Conservation (phyloP, 768 basidiomycete species). For the Boletus subcaerulescens region DNA sequence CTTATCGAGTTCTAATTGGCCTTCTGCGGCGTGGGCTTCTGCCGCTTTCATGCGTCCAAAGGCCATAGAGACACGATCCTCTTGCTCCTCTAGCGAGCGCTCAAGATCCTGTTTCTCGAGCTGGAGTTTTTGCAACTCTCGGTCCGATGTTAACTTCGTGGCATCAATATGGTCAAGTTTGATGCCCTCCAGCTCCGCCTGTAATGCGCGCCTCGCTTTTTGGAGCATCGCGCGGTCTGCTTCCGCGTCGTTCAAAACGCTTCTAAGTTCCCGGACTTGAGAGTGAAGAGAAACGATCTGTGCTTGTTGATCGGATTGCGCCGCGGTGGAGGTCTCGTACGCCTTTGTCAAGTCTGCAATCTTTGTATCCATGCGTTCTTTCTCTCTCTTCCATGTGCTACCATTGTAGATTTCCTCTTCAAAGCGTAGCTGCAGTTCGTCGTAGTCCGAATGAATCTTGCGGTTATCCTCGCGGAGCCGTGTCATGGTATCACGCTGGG, state of each 20-base stretch:
- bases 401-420: slow-evolving; percentile 79
- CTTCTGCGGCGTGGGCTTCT: slow-evolving; percentile 71
- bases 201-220: slow-evolving; percentile 76
- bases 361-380: slow-evolving; percentile 81
- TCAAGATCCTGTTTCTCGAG: slow-evolving; percentile 82
- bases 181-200: slow-evolving; percentile 78
- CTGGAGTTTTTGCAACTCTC: slow-evolving; percentile 70
- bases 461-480: slow-evolving; percentile 78
- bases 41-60: slow-evolving; percentile 81
- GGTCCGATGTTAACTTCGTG: slow-evolving; percentile 65
- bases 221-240: slow-evolving; percentile 75
- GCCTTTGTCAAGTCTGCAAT: slow-evolving; percentile 72
- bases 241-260: slow-evolving; percentile 82
- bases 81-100: slow-evolving; percentile 72
- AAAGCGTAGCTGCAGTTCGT: slow-evolving; percentile 68
- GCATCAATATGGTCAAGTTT: slow-evolving; percentile 72
- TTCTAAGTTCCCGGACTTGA: slow-evolving; percentile 79
- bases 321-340: slow-evolving; percentile 67
- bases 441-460: slow-evolving; percentile 71
- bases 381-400: slow-evolving; percentile 84
- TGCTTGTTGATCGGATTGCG: slow-evolving; percentile 76
- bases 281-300: slow-evolving; percentile 83
- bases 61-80: slow-evolving; percentile 67
- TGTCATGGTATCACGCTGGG: slow-evolving; percentile 72
- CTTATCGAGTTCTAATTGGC: slow-evolving; percentile 71